Base-by-base conservation (phyloP, 139 green algal species). In the Pseudopediastrum boryanum region DNA sequence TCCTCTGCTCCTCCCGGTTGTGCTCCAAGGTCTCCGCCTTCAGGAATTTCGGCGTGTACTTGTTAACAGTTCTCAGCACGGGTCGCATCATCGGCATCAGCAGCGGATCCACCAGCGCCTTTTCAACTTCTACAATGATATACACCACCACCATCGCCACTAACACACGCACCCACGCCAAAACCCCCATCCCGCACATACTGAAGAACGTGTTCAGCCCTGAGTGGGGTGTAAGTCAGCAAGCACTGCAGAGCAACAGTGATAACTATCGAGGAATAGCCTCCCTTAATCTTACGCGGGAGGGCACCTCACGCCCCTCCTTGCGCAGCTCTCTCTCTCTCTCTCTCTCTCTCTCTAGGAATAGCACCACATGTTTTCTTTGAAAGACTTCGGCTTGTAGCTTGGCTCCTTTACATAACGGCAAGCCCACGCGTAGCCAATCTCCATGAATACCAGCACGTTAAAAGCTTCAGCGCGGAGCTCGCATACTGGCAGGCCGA, bases 61-160 rank as follows among this genome's bases (percentile, higher is more conserved):
- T 23, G 0, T 46, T 12, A 4, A 78, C 29, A 33, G 71, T 71
- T 41, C 64, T 51, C 42, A 83, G 67, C 54, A 83, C 54, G 2
- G 77, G 67, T 1, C 77, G n/a, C 42, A 83, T 68, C 19, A 70
- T n/a, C 0, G 77, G 77, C 75, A 82, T 82, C 33, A 82, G 51
- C 50, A 75, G n/a, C 16, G 75, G 75, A 50, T 82, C 75, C 43
- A 82, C 75, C 1, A 82, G 50, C n/a, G 65, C 75, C 64, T 82
- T 82, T 29, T 82, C 75, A 3, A 62, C 29, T 43, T 83, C 67
- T 10, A 78, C 67, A 4, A 78, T 51, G 7, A 77, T 0, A 43
- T 71, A 83, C 23, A 78, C 63, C 31, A 71, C 16, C 33, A 83
- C 54, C 77, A 83, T 83, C 56, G 42, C 51, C 19, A 63, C 66